phyloP scores from a whole-genome alignment of 1,139 yeast species.

The Scheffersomyces lignicola region DNA sequence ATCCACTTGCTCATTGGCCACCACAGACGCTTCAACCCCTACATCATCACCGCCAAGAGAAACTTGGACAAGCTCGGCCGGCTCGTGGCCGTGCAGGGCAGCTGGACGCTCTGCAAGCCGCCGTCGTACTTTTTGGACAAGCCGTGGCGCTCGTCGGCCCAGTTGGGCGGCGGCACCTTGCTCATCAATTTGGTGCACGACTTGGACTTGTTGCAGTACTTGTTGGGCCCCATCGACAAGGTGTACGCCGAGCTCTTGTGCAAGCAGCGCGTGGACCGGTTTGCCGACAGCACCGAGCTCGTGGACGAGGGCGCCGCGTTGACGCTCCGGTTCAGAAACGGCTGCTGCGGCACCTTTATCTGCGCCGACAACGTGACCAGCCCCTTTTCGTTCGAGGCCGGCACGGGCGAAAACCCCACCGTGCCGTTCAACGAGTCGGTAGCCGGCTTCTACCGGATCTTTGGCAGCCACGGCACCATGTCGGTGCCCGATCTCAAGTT shows the following conservation, averaged over 20 bases:
- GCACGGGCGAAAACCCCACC: slow-evolving; percentile 45
- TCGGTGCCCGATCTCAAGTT: slow-evolving; percentile 38
- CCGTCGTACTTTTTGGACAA: slow-evolving; percentile 30
- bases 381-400: slow-evolving; percentile 41
- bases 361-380: slow-evolving; percentile 41
- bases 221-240: slow-evolving; percentile 39
- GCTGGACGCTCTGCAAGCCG: slow-evolving; percentile 39
- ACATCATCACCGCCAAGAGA: slow-evolving; percentile 34
- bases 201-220: slow-evolving; percentile 36
- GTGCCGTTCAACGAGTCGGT: slow-evolving; percentile 29
- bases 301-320: slow-evolving; percentile 46
- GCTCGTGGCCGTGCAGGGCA: slow-evolving; percentile 39
- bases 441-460: slow-evolving; percentile 37
- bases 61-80: slow-evolving; percentile 30
- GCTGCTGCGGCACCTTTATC: slow-evolving; percentile 38
- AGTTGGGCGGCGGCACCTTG: slow-evolving; percentile 40
- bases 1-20: slow-evolving; percentile 43
- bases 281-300: slow-evolving; percentile 9
- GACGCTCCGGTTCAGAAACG: slow-evolving; percentile 31
- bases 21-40: slow-evolving; percentile 45
- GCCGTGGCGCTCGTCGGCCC: slow-evolving; percentile 36
- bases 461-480: slow-evolving; percentile 38
- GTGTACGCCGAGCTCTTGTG: slow-evolving; percentile 38
- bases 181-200: slow-evolving; percentile 44
- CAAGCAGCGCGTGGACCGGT: slow-evolving; percentile 27